A percentile compares a stretch with the other conserved stretches of the same genome.
phyloP scores from a whole-genome alignment of 306 rosid species.

The Quillaja saponaria region DNA sequence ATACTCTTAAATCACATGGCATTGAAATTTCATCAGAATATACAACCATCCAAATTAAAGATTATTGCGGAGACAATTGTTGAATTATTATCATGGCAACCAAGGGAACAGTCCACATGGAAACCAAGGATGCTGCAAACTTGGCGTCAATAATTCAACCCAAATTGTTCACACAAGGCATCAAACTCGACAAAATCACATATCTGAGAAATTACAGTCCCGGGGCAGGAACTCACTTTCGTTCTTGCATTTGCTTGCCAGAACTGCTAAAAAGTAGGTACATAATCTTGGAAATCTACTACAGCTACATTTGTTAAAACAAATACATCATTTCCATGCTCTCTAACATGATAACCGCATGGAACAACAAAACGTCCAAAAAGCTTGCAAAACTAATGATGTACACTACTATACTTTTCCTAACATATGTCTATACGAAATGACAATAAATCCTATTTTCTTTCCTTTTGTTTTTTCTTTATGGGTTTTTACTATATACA shows the following conservation, averaged over 20 bases:
- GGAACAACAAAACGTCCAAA: conserved; percentile 41
- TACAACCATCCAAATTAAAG: no score
- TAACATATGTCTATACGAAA: conserved; percentile 56
- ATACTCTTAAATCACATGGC: no score
- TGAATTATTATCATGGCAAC: no score
- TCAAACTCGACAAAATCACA: background rate
- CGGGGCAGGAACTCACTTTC: conserved; percentile 29
- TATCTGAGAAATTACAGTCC: background rate
- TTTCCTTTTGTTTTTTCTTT: conserved; percentile 34
- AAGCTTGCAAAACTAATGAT: conserved; percentile 77
- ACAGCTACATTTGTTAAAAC: conserved; percentile 39
- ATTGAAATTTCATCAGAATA: no score
- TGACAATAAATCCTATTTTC: conserved; percentile 26
- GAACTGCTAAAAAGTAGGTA: background rate
- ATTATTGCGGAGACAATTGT: no score
- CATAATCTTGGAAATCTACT: conserved; percentile 28
- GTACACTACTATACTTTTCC: conserved; percentile 54
- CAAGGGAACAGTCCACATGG: no score
- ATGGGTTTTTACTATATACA: conserved; percentile 53
- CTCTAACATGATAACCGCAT: conserved; percentile 35
- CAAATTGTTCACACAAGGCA: background rate
- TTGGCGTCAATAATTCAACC: background rate
- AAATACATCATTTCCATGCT: conserved; percentile 38
- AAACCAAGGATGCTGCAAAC: background rate
- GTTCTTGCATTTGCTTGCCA: conserved; percentile 24